Evolutionary conservation across 495 filamentous ascomycete genomes (phyloP), one percentile per base, ranked within the genome.

Genomic region (Aspergillus conjunctus): DNA sequence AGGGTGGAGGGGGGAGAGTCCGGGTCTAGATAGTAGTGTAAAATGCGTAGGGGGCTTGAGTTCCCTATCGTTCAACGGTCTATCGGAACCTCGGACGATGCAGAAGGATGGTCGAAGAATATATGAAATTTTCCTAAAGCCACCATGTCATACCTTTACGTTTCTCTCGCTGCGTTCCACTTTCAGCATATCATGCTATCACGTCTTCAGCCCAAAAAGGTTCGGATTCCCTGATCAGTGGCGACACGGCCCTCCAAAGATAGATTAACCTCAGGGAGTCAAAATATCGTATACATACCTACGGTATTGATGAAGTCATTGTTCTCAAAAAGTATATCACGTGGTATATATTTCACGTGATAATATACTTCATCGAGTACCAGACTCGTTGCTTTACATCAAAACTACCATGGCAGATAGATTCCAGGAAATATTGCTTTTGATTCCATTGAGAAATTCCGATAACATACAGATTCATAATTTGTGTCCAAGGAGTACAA

Each of bases 401-500:
- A 49, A 48, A 22, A 48, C 8, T 48, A 48, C 10, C 14, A 50
- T 7, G n/a, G 21, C n/a, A 10, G 2, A 21, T 11, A 17, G 20
- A 50, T 1, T 50, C 46, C 10, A 8, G 32, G 14, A 54, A 17
- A 9, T 21, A 56, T 31, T 32, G 21, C 54, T 62, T 62, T 61
- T 55, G 50, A 58, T 61, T 61, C 39, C 53, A 41, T 31, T 54
- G 12, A 20, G 41, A 54, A 54, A 48, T 18, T 48, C 26, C 21
- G 22, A 51, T 65, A 61, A 54, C 58, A 61, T 58, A 65, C 58
- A 61, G 17, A 31, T 51, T 48, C 58, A 61, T 58, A 52, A 61
- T 56, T 46, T 46, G 54, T 45, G 56, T 56, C 61, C 59, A 63
- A 52, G 54, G 48, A 51, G 52, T 59, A 59, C 51, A 59, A 50